Base-by-base conservation (phyloP, 2,329 filamentous ascomycete species). In the Erysiphe pisi region DNA sequence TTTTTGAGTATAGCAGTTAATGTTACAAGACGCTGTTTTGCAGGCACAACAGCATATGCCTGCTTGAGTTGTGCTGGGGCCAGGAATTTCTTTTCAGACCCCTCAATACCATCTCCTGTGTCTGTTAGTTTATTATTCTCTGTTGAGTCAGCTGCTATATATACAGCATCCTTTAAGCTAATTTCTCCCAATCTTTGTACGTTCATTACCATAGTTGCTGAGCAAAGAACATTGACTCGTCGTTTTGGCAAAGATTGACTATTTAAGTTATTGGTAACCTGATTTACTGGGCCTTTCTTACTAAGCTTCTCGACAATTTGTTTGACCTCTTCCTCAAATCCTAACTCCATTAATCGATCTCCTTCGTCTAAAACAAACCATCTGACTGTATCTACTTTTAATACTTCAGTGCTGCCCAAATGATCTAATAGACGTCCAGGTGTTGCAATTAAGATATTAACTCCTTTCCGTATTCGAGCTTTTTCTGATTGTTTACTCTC, bases 321-420 rank as follows among this genome's bases (percentile, higher is more conserved):
- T 81, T 92, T 91, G 78, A 99, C 88, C 81, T 98, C 94, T 76
- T 97, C 90, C 83, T 98, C 95, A 80, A 99, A 99, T 0, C 95
- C 95, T 81, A 98, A 87, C 82, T 99, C 95, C 94, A 99, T 97
- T 82, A 99, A 85, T n/a, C 95, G 88, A 85, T 99, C 95, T 45
- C 95, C 95, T 83, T 99, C 95, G 80, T 99, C 95, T 8, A 99
- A 86, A 1, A 99, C 90, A 36, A 99, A 84, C 95, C 95, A 99
- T 78, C 94, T 87, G 6, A 97, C 94, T 31, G 91, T 94, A 80
- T 91, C 92, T 61, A 98, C 89, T 79, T 95, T 92, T 76, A 99
- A 85, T 0, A 90, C 93, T 83, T 97, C 89, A 0, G 95, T 99
- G 81, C 97, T 93, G 80, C 96, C 91, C 73, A 99, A 84, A 83